Evolutionary conservation across 2,329 filamentous ascomycete species (phyloP).

Genomic region (Aspergillus cejpii): DNA sequence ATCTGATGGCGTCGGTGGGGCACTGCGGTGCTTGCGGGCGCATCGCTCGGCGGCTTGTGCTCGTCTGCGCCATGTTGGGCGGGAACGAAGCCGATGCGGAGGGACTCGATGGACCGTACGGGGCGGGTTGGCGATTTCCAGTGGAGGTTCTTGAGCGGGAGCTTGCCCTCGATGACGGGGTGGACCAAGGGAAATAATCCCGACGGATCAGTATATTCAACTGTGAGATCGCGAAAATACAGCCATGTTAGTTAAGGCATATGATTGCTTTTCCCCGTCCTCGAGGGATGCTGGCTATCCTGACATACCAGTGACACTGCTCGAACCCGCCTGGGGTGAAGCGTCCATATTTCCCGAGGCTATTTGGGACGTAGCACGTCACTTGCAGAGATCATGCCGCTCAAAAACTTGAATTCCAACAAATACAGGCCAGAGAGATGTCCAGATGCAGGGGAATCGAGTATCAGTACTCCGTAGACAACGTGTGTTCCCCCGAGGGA

Average conservation of each 20-base stretch:
- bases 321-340: constrained; percentile 54
- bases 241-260: neutral
- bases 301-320: constrained; percentile 61
- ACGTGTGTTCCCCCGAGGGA: neutral
- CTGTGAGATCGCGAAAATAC: constrained; percentile 42
- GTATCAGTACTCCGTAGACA: neutral
- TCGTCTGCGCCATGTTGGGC: constrained; percentile 43
- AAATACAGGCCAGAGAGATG: constrained; percentile 1
- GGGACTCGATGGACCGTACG: constrained; percentile 82
- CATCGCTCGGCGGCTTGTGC: constrained; percentile 33
- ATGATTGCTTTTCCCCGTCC: neutral
- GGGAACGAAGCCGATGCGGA: constrained; percentile 82
- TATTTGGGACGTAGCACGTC: constrained; percentile 18
- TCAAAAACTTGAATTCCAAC: constrained; percentile 2
- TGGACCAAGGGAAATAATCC: constrained; percentile 77
- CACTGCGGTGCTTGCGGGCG: constrained; percentile 26
- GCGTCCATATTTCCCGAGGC: constrained; percentile 37
- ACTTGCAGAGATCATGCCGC: constrained; percentile 25
- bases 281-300: constrained; percentile 1
- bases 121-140: constrained; percentile 95
- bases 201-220: constrained; percentile 94
- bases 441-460: neutral
- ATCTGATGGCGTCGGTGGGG: constrained; percentile 79
- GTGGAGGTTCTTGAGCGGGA: constrained; percentile 85
- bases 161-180: constrained; percentile 65